Conservation (phyloP, 257 asterid species). For the Coffea canephora region DNA sequence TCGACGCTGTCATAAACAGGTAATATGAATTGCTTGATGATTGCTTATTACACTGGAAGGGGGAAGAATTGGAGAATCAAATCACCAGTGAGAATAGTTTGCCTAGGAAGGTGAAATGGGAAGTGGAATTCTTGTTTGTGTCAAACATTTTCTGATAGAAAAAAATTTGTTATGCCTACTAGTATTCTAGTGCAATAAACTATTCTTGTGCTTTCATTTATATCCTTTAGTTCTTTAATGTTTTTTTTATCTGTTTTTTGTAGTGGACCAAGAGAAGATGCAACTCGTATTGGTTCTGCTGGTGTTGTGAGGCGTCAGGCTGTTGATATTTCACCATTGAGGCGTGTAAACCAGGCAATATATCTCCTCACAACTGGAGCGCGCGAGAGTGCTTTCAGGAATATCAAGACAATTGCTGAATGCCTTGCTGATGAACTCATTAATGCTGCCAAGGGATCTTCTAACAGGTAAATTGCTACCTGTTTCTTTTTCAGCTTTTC, state of each 20-base stretch:
- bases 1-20: slow-evolving; percentile 88
- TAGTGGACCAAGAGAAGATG: slow-evolving; percentile 38
- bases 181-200: background rate
- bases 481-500: background rate
- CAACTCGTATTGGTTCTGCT: slow-evolving; percentile 38
- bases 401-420: slow-evolving; percentile 36
- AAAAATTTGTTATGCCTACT: background rate
- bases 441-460: slow-evolving; percentile 40
- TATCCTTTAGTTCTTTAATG: background rate
- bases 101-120: background rate
- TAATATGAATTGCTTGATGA: slow-evolving; percentile 2
- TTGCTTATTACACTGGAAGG: too few relatives aligned
- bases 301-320: slow-evolving; percentile 43
- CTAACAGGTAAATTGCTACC: slow-evolving; percentile 26
- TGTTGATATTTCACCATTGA: slow-evolving; percentile 38
- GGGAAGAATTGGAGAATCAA: too few relatives aligned
- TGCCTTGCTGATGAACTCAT: slow-evolving; percentile 42
- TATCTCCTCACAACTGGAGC: slow-evolving; percentile 37
- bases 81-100: background rate
- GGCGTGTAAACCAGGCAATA: slow-evolving; percentile 40
- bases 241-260: too few relatives aligned
- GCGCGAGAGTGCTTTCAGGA: slow-evolving; percentile 39
- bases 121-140: background rate
- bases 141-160: background rate
- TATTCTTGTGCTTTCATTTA: background rate